Evolutionary conservation across 2,329 filamentous ascomycete species (phyloP), one percentile per base, ranked within the genome.

Genomic region (Epichloe baconii): DNA sequence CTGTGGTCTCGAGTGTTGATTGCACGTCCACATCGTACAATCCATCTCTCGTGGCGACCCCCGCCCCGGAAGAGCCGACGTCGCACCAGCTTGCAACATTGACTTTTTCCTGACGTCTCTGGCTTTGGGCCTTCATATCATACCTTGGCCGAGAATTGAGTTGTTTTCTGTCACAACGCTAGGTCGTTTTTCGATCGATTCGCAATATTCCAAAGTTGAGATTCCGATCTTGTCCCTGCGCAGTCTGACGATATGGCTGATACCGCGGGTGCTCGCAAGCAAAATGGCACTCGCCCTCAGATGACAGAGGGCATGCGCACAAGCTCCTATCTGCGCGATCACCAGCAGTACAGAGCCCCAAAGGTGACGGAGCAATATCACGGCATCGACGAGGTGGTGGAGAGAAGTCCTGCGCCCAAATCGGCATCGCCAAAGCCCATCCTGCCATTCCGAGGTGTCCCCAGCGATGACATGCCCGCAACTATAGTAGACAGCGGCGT

Each of bases 321-420:
- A 68, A 77, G 75, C 64, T 82, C 79, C 14, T 83, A 79, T 61
- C 69, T 83, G 52, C 73, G 74, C 62, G 79, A 83, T 57, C 77
- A 82, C 59, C 79, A 82, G 64, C 78, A 83, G 60, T 81, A 80
- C 57, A 77, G 79, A 47, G 76, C 77, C 34, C 77, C 78, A 11
- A 67, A 68, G 53, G 71, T 71, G 54, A 70, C 75, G 45, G 78
- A 81, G 31, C 70, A 69, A 52, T 73, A 77, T 62, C 78, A 79
- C 55, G 79, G 79, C 55, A 83, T 83, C 58, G 80, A 84, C 61
- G 80, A 78, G 44, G 78, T 83, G 15, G 75, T 83, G 48, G 80
- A 83, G 63, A 76, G 79, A 53, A 59, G 74, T 35, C 67, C 68
- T 54, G 64, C 63, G 34, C 62, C 66, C 36, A 63, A 62, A 41